Base-by-base conservation (phyloP, 495 filamentous ascomycete species). In the Aspergillus ostianus region DNA sequence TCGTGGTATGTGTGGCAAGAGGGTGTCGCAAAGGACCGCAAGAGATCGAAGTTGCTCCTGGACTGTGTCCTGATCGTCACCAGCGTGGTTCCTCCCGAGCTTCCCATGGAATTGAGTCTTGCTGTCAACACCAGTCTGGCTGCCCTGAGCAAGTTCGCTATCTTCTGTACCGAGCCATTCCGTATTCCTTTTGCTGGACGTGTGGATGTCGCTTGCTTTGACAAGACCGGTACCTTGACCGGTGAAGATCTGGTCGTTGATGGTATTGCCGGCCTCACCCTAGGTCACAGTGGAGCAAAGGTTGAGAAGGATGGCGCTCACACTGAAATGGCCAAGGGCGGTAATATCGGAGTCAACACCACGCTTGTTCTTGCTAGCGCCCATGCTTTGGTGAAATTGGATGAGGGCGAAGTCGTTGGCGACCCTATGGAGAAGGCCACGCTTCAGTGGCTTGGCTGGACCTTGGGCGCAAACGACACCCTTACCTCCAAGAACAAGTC, bases 1-100 rank as follows among this genome's bases (percentile, higher is more conserved):
- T 95, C 93, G n/a, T 98, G 95, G 94, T 99, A 99, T 71, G 94
- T 99, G 51, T 99, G 94, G 94, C 85, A 92, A 59, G 93, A 99
- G 73, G 94, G 94, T 76, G 93, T 98, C 44, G 75, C 82, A 56
- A 89, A 88, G 77, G 93, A 98, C 71, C 87, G 94, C 66, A 97
- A 98, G 81, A 86, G 94, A 58, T 97, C 92, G 20, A 99, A 99
- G 83, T 83, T 99, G 30, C 83, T 99, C 58, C 85, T 99, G 55
- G 94, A 99, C 74, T 99, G 94, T 75, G 87, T 99, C 65, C 84
- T 99, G 59, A 99, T 99, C 66, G 83, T 98, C 63, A 99, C 94
- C 19, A 96, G 91, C 68, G 94, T 99, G 56, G 94, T 99, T 4
- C 94, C 94, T 19, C 94, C 94, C 8, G 94, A 99, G 69, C 83